Evolutionary conservation across 345 rosid genomes (phyloP).

Genomic region (Eucalyptus camaldulensis): DNA sequence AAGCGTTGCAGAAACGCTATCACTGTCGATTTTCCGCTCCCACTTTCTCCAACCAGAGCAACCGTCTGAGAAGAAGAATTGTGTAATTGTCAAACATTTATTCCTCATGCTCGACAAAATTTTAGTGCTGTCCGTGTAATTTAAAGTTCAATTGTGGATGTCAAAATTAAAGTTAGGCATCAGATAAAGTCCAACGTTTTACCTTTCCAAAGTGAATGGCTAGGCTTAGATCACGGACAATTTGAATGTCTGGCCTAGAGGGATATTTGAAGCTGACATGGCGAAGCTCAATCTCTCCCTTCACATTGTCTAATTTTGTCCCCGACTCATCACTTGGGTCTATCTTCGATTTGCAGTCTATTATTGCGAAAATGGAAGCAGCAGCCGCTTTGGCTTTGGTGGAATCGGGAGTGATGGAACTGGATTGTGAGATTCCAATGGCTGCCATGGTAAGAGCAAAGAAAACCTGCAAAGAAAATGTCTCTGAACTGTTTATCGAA

Average conservation of each 20-base stretch:
- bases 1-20: conserved; percentile 7
- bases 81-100: neutral
- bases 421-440: conserved; percentile 48
- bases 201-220: conserved; percentile 41
- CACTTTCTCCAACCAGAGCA: conserved; percentile 23
- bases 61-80: neutral
- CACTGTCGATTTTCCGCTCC: conserved; percentile 20
- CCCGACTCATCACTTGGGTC: conserved; percentile 66
- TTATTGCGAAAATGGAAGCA: conserved; percentile 52
- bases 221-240: conserved; percentile 23
- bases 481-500: neutral
- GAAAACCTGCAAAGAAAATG: conserved; percentile 29
- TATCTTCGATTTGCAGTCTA: conserved; percentile 48
- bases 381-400: conserved; percentile 41
- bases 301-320: conserved; percentile 22
- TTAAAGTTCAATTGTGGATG: neutral
- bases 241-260: conserved; percentile 54
- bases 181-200: neutral
- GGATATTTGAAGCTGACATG: conserved; percentile 64
- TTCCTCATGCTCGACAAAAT: neutral
- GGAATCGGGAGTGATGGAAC: conserved; percentile 57
- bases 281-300: conserved; percentile 50
- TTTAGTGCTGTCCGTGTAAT: neutral
- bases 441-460: conserved; percentile 58
- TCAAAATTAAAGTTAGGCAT: neutral